Evolutionary conservation across 148 eudicot species (phyloP).

Genomic region (Limonium bicolor): DNA sequence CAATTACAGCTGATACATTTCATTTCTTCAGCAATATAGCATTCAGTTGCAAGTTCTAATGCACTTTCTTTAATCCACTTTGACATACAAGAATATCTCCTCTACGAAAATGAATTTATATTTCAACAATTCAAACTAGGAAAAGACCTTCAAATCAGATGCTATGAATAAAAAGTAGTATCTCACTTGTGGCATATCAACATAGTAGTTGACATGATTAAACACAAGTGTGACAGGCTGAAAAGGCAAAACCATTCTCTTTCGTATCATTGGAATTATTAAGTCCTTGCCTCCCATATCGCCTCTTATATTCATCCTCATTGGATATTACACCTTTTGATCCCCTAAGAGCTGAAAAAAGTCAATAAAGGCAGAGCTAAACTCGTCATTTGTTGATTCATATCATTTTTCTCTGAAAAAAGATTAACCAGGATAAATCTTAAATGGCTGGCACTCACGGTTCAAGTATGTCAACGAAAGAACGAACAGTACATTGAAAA

Average conservation of each 20-base stretch:
- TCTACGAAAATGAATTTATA: not conserved
- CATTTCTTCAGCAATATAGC: too few species aligned
- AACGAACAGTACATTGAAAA: conserved; percentile 51
- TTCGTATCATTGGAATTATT: conserved; percentile 14
- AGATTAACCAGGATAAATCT: not conserved
- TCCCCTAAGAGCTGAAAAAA: conserved; percentile 38
- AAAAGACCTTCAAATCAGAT: not conserved
- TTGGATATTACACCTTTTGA: conserved; percentile 21
- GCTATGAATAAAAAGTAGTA: not conserved
- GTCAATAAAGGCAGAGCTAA: not conserved
- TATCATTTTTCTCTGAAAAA: too few species aligned
- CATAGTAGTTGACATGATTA: conserved; percentile 45
- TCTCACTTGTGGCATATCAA: conserved; percentile 60
- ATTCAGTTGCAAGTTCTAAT: too few species aligned
- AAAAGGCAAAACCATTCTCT: conserved; percentile 57
- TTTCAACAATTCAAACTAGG: not conserved
- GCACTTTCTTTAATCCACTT: too few species aligned
- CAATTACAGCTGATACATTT: too few species aligned
- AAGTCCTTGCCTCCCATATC: conserved; percentile 7
- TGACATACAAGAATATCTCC: too few species aligned
- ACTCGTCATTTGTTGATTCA: too few species aligned
- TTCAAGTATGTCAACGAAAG: conserved; percentile 36
- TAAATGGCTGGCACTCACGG: conserved; percentile 36
- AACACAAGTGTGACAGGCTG: conserved; percentile 51
- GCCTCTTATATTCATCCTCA: conserved; percentile 17